Evolutionary conservation across 495 filamentous ascomycete species (phyloP), one percentile per base, ranked within the genome.

Genomic region (Podospora pseudocomata): DNA sequence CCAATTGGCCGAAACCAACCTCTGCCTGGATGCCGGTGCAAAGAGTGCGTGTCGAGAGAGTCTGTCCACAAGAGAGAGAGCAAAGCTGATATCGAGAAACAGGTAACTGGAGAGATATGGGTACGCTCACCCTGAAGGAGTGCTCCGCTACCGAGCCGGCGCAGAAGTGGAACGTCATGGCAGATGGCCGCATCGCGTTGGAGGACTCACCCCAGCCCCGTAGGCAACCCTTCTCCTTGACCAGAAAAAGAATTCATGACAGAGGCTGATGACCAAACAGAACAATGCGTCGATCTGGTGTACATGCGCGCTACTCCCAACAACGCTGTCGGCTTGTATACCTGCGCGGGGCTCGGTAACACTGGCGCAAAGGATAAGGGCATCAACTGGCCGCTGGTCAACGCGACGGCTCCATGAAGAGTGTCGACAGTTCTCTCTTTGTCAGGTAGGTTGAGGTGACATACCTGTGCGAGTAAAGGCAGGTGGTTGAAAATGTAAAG

Each of bases 71-170:
- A 26, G 1, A 60, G 63, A 27, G 6, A 18, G 59, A 7, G 7
- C 27, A 3, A 7, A 18, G 3, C 13, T 44, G 20, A n/a, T 59
- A 39, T 15, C 18, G 0, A 2, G 44, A 49, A 65, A 71, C 53
- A 83, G 82, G 63, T 65, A 81, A 80, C 76, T 85, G 84, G 83
- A 85, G 82, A 74, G 83, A 85, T 67, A 85, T 86, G 84, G 83
- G 72, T 26, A 77, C 65, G 68, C 71, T 85, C 72, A 78, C 66
- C 49, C 53, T 86, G 23, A 77, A 78, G 54, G 73, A 77, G 3
- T 86, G 84, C 73, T 70, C 73, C 65, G 80, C 78, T 61, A 80
- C 76, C 44, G 74, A 67, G 18, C 73, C 70, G 5, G 76, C 70
- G 3, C 84, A 86, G 74, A 80, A 82, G 57, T 86, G 80, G 80